Evolutionary conservation across 2,329 filamentous ascomycete genomes (phyloP).

Genomic region (Scorias spongiosa): DNA sequence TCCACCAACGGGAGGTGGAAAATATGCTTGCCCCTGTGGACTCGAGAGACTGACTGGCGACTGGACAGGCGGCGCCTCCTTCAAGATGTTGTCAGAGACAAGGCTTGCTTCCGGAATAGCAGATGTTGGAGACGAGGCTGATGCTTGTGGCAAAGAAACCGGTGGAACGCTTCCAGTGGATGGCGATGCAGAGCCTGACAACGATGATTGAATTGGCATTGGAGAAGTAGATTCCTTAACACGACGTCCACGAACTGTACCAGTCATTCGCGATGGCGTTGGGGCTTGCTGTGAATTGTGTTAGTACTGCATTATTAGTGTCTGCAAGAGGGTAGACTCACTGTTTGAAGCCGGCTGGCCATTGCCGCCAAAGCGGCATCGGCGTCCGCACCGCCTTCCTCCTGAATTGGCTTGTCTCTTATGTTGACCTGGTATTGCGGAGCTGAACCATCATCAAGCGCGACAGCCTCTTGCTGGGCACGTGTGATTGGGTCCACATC

Average conservation of each 20-base stretch:
- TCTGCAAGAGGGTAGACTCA: constrained; percentile 18
- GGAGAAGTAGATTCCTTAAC: constrained; percentile 77
- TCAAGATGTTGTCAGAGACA: constrained; percentile 9
- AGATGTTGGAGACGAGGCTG: not conserved
- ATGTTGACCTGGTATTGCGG: constrained; percentile 66
- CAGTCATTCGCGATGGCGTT: constrained; percentile 36
- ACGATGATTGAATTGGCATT: constrained; percentile 28
- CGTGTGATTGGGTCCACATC: constrained; percentile 47
- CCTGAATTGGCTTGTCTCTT: constrained; percentile 58
- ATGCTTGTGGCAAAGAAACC: not conserved
- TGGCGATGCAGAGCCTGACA: not conserved
- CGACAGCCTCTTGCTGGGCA: constrained; percentile 51
- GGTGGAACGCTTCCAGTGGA: not conserved
- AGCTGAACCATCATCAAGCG: constrained; percentile 37
- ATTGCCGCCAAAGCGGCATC: constrained; percentile 61
- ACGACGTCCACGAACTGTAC: constrained; percentile 72
- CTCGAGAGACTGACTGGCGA: not conserved
- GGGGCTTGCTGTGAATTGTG: constrained; percentile 36
- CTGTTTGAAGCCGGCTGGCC: constrained; percentile 53
- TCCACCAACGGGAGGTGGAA: not conserved
- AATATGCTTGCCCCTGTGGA: not conserved
- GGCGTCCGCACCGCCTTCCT: constrained; percentile 55
- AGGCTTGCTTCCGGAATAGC: constrained; percentile 22
- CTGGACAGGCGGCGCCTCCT: constrained; percentile 11
- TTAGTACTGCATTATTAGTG: constrained; percentile 4